A percentile compares a stretch with the other conserved stretches of the same genome.
These are phyloP conservation scores for Trichoderma cornu-damae DNA, from an alignment of 2,329 filamentous ascomycete species.

Conservation along the genomic window DNA sequence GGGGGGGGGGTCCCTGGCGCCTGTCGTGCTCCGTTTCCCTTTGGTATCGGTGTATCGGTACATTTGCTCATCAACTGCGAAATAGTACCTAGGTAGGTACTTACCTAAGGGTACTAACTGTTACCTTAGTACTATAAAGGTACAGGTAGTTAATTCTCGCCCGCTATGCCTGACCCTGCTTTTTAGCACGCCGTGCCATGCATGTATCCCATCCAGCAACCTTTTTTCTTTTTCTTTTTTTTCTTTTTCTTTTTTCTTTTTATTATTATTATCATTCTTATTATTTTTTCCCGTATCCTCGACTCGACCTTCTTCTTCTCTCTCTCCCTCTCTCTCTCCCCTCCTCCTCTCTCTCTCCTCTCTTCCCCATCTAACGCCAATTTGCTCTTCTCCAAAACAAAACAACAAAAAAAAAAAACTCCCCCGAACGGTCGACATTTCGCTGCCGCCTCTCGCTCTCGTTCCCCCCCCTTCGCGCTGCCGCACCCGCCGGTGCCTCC, in stretches of 20 bases:
- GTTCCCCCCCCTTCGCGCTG: slow-evolving; percentile 17
- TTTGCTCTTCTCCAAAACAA: slow-evolving; percentile 13
- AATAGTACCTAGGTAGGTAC: no score
- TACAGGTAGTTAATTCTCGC: not conserved
- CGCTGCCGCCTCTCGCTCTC: not conserved
- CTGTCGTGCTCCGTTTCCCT: no score
- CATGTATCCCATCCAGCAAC: not conserved
- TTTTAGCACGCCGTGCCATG: not conserved
- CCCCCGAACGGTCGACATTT: not conserved
- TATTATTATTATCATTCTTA: no score
- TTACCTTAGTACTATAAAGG: no score
- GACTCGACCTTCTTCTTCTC: no score
- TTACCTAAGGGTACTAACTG: no score
- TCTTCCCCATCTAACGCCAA: slow-evolving; percentile 6
- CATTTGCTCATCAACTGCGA: no score
- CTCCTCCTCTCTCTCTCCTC: not conserved
- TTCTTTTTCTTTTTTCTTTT: no score
- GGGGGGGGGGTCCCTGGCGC: no score
- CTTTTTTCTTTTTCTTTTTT: not conserved
- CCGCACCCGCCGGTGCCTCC: slow-evolving; percentile 30
- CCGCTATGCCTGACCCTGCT: slow-evolving; percentile 10
- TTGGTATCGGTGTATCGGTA: no score
- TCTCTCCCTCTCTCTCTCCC: not conserved
- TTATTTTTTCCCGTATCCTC: no score
- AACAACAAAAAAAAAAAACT: no score